Conservation (phyloP, 1,284 basidiomycete genomes). For the Trichosporon coremiiforme region DNA sequence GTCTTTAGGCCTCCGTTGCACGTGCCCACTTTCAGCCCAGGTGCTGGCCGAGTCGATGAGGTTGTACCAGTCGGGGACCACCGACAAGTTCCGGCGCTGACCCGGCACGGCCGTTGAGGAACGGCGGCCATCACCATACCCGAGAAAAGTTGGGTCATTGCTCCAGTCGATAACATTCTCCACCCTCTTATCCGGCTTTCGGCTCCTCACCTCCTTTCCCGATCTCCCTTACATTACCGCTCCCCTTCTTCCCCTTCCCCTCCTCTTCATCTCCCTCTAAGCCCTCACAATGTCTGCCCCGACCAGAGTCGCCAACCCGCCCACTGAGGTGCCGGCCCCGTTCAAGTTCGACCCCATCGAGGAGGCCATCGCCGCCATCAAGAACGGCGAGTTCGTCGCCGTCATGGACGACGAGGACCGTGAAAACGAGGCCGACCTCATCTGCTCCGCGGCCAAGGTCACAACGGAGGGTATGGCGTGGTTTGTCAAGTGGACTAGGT, state of each 20-base stretch:
- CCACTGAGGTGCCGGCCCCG: slow-evolving; percentile 41
- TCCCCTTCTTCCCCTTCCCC: neutral
- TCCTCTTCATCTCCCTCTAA: neutral
- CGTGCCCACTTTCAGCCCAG: slow-evolving; percentile 16
- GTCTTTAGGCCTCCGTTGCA: neutral
- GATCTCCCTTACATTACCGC: neutral
- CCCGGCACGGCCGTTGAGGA: neutral
- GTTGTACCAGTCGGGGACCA: neutral
- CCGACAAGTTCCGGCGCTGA: slow-evolving; percentile 13
- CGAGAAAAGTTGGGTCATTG: slow-evolving; percentile 14
- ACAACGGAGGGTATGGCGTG: slow-evolving; percentile 98
- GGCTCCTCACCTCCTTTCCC: slow-evolving; percentile 4
- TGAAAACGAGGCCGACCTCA: slow-evolving; percentile 94
- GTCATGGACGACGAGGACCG: slow-evolving; percentile 93
- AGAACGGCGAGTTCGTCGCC: slow-evolving; percentile 82
- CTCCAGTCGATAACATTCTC: neutral
- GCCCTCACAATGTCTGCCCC: slow-evolving; percentile 46
- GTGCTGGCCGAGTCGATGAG: too few species aligned
- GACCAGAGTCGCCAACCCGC: slow-evolving; percentile 32
- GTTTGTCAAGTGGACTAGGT: slow-evolving; percentile 97
- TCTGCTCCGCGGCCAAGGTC: slow-evolving; percentile 76
- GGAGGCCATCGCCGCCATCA: slow-evolving; percentile 76
- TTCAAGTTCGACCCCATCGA: slow-evolving; percentile 70
- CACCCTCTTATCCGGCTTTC: slow-evolving; percentile 14
- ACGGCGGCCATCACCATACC: slow-evolving; percentile 13